Base-by-base conservation (phyloP, 352 stramenopile species). In the Phytophthora europaea region DNA sequence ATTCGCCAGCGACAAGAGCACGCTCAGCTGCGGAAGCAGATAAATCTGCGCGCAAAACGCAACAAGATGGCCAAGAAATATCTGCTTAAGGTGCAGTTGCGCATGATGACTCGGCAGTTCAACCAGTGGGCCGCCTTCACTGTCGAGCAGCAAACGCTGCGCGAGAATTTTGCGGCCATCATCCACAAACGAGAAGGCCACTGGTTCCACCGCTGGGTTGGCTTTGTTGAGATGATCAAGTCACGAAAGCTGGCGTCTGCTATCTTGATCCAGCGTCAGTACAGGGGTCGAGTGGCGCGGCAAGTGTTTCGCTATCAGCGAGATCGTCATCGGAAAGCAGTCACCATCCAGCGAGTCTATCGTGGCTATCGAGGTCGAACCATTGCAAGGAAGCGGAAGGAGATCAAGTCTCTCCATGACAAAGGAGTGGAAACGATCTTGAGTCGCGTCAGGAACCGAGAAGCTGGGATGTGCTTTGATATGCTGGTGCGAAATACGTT, bases 191-290 rank as follows among this genome's bases (percentile, higher is more conserved):
- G 82, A n/a, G 64, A 77, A 20, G 48, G 28, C 0, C 56, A 81
- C 5, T 93, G 85, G 80, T 89, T 93, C 34, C 53, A 74, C 0
- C 73, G 72, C 7, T 96, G 89, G 89, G 18, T 70, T 0, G 2
- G 9, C 1, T 93, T 85, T 68, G 54, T 83, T 1, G 18, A 31
- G 8, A 20, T 51, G 2, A 81, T 62, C 36, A 88, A 87, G 40
- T 31, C 57, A 3, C 56, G 52, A 8, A 80, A 75, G 10, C 40
- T 86, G 0, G 55, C 75, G 4, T 65, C 79, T 3, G 80, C 81
- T 0, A 22, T 79, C 22, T 65, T 87, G 3, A 84, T 94, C n/a
- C 89, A 96, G 65, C 76, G 86, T 10, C 65, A 89, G 36, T 92
- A 88, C 67, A 73, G 86, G 31, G 85, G 86, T 36, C 79, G 83